These are phyloP conservation scores for Pythium myriotylum DNA, from an alignment of 352 stramenopile genomes.

Conservation along the genomic window DNA sequence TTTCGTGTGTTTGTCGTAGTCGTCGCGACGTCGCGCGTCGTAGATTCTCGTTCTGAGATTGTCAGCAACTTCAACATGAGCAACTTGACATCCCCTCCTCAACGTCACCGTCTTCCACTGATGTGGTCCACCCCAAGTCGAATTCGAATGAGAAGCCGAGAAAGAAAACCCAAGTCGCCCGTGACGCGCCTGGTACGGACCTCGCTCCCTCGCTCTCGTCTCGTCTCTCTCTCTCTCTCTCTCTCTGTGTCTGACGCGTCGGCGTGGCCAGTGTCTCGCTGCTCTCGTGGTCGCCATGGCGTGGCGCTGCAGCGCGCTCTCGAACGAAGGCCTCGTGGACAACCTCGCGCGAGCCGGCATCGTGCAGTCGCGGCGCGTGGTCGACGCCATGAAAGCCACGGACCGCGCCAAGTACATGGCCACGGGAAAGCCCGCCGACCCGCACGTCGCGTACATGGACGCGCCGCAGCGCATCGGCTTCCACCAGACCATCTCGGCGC, in stretches of 20 bases:
- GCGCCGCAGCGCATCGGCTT: slow-evolving; percentile 81
- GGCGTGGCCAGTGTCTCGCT: not conserved
- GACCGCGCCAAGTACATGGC: slow-evolving; percentile 73
- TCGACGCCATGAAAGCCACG: slow-evolving; percentile 74
- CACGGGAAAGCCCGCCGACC: slow-evolving; percentile 18
- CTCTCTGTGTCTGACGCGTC: too few species aligned
- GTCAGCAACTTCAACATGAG: too few species aligned
- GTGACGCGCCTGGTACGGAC: not conserved
- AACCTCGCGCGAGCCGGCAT: slow-evolving; percentile 71
- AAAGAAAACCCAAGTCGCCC: not conserved
- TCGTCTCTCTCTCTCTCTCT: too few species aligned
- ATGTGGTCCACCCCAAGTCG: slow-evolving; percentile 19
- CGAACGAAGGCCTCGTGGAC: slow-evolving; percentile 70
- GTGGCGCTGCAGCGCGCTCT: slow-evolving; percentile 72
- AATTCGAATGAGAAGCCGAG: not conserved
- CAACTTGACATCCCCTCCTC: too few species aligned
- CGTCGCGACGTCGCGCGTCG: too few species aligned
- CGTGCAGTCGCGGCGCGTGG: slow-evolving; percentile 62
- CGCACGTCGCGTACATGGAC: slow-evolving; percentile 75
- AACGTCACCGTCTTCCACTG: not conserved
- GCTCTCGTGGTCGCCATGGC: slow-evolving; percentile 37
- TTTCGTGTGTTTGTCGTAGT: too few species aligned
- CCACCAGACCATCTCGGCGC: slow-evolving; percentile 89
- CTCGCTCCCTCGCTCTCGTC: too few species aligned
- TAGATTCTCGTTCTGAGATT: too few species aligned